Evolutionary conservation across 768 basidiomycete genomes (phyloP), one percentile per base, ranked within the genome.

Genomic region (Kwoniella bestiolae): DNA sequence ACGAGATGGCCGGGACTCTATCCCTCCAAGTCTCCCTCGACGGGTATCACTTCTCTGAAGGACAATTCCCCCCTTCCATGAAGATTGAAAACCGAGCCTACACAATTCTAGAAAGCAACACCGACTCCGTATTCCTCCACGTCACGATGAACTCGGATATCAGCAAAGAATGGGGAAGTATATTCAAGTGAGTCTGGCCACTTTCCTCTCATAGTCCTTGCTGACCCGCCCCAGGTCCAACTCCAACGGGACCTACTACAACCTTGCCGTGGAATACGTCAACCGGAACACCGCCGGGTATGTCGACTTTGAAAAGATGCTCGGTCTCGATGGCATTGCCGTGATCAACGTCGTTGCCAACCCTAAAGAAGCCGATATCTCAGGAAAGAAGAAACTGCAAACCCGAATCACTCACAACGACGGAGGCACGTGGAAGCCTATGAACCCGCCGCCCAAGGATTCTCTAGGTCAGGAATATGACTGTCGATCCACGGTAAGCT

Each of bases 271-370:
- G 41, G 90, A 91, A 71, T 85, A 93, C 72, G 96, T 91, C 60
- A 98, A 98, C 80, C 86, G 96, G n/a, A 89, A 99, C 77, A 83
- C 86, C 0, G 77, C 83, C 0, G 96, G 96, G 4, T 98, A 86
- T 74, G 94, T 93, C 32, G 95, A 99, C 80, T 99, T 98, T 71
- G 96, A 99, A 83, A 99, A 98, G 84, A 90, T 97, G 86, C 87
- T 90, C 61, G 94, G 94, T 9, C 82, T 99, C 53, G 94, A 98
- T 78, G 96, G 96, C 0, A 95, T 99, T 68, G 95, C 95, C 5
- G 82, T 99, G 51, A 86, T 94, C 71, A 99, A 99, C 75, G 74
- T 97, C 38, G 92, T 99, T 6, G 82, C 89, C 5, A 96, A 98
- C 75, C 85, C 92, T 0, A 83, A 84, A 0, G 88, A 92, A 53